Base-by-base conservation (phyloP, 257 asterid species). In the Oldenlandia corymbosa region DNA sequence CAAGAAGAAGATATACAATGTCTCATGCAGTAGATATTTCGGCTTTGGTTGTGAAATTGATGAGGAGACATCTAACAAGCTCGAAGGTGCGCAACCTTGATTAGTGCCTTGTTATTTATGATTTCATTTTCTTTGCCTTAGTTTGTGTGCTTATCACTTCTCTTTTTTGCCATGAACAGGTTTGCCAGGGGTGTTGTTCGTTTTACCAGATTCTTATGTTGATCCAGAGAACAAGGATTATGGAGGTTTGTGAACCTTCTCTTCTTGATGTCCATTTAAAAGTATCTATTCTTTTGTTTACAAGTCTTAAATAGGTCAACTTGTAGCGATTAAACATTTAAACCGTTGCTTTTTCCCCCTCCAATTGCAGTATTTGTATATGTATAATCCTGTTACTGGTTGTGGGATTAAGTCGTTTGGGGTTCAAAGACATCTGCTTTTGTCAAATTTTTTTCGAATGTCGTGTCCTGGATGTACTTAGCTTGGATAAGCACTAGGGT, bases 21-120 rank as follows among this genome's bases (percentile, higher is more conserved):
- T 90, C 32, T 90, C 99, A 0, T 93, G 99, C 58, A 91, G 85
- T 74, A 80, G 96, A 72, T 90, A 93, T 78, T 85, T 90, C 27
- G 99, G 99, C 11, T 90, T 93, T 69, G 97, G 99, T 39, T 90
- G 99, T 57, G 97, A 87, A 81, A 79, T 93, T 72, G 97, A 93
- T 17, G 99, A 93, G 80, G 97, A 90, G 78, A 87, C 97, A 1
- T 86, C 97, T 5, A 90, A 93, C 80, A 90, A 87, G 84, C 96
- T 93, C 42, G 99, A 87, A 88, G 97, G 99, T 90, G 68, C 9
- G 79, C 71, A 64, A 28, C n/a, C n/a, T n/a, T n/a, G 28, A 7
- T 21, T 49, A n/a, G 18, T 5, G 7, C 32, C 5, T 36, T 62
- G 64, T 43, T n/a, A 27, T 56, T 54, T 14, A 14, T 36, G 34